Percentiles rank a stretch among this genome's conserved stretches.
Evolutionary conservation across 2,329 filamentous ascomycete species (phyloP).

Genomic region (Pseudovirgaria hyperparasitica): DNA sequence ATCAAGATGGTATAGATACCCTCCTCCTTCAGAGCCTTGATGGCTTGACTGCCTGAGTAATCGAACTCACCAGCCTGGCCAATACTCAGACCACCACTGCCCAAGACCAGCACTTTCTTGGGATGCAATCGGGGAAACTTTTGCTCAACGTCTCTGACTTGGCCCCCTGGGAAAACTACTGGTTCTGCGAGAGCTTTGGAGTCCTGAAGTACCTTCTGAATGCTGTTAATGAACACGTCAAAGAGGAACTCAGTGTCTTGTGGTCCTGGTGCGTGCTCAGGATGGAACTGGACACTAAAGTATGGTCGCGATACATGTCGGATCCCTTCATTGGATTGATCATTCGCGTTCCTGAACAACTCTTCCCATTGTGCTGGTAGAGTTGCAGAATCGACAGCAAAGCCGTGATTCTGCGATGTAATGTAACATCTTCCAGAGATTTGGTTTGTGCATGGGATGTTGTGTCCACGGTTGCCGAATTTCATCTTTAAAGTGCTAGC

Average conservation of each 20-base stretch:
- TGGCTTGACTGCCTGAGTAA: conserved; percentile 95
- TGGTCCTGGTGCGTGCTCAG: conserved; percentile 90
- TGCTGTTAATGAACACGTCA: conserved; percentile 86
- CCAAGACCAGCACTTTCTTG: conserved; percentile 90
- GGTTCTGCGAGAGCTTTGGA: conserved; percentile 54
- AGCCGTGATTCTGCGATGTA: conserved; percentile 97
- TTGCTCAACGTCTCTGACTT: conserved; percentile 63
- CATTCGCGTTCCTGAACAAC: conserved; percentile 95
- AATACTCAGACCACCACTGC: conserved; percentile 90
- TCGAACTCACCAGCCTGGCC: conserved; percentile 98
- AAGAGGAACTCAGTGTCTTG: conserved; percentile 94
- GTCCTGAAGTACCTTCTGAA: conserved; percentile 58
- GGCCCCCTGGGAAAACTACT: conserved; percentile 79
- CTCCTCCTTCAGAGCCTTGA: conserved; percentile 96
- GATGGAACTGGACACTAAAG: conserved; percentile 99
- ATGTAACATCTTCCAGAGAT: conserved; percentile 96
- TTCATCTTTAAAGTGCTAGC: conserved; percentile 92
- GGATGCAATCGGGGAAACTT: conserved; percentile 68
- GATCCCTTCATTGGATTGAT: conserved; percentile 96
- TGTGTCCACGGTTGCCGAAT: conserved; percentile 96
- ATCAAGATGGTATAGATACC: conserved; percentile 96
- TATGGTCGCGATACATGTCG: conserved; percentile 74
- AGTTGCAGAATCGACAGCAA: conserved; percentile 70
- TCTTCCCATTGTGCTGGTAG: conserved; percentile 76
- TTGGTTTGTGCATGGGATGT: conserved; percentile 95